Percentiles rank a stretch among this genome's conserved stretches.
These are phyloP conservation scores for Colletotrichum camelliae DNA, from an alignment of 2,329 filamentous ascomycete genomes.

Conservation along the genomic window DNA sequence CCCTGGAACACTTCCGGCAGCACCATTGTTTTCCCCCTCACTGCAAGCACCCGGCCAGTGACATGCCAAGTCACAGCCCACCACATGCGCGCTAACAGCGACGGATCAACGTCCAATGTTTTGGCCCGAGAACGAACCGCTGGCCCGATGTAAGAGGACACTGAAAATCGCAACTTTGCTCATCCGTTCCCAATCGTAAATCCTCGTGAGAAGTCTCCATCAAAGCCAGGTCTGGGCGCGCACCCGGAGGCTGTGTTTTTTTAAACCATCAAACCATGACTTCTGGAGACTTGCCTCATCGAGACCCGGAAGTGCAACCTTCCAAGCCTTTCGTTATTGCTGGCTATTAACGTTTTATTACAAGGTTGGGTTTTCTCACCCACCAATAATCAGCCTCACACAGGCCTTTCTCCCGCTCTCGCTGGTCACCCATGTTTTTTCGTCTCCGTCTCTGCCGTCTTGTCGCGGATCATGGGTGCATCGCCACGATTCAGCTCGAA, in stretches of 20 bases:
- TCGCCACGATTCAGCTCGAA: slow-evolving; percentile 13
- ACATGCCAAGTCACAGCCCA: not conserved
- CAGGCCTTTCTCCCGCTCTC: not conserved
- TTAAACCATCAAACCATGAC: not conserved
- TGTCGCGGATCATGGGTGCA: slow-evolving; percentile 12
- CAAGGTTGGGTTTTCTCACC: not conserved
- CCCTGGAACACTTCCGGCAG: slow-evolving; percentile 10
- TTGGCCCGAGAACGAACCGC: not conserved
- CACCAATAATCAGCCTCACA: not conserved
- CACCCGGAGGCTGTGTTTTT: slow-evolving; percentile 5
- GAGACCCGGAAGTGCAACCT: not conserved
- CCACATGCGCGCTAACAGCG: not conserved
- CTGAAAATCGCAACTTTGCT: slow-evolving; percentile 9
- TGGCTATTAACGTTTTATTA: not conserved
- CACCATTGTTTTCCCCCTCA: slow-evolving; percentile 6
- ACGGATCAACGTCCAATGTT: slow-evolving; percentile 7
- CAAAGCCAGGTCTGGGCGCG: not conserved
- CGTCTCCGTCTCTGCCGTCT: not conserved
- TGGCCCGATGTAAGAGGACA: not conserved
- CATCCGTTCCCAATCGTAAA: not conserved
- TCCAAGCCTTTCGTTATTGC: not conserved
- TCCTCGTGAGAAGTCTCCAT: not conserved
- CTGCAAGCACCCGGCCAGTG: not conserved
- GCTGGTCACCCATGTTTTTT: not conserved
- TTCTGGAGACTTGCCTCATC: not conserved